Evolutionary conservation across 169 alveolate genomes (phyloP), one percentile per base, ranked within the genome.

Genomic region (Plasmodium gonderi): DNA sequence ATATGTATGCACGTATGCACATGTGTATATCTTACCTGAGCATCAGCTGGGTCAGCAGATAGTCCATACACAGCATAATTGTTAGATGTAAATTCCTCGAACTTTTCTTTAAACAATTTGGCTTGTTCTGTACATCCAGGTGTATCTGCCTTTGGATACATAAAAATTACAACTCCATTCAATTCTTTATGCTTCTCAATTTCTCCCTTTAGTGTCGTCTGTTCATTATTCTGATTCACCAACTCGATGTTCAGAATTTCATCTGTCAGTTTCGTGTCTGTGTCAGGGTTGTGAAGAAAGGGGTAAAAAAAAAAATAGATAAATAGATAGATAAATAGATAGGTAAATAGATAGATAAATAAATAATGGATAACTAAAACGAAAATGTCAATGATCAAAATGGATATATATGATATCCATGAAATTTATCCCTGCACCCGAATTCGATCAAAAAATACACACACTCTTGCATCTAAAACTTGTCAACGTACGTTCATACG

Each of bases 91-190:
- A 95, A 83, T 12, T 80, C 68, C n/a, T 81, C 74, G 72, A 26
- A 67, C 33, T 81, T 91, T 33, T 79, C 75, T 33, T 91, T 91
- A 45, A 94, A 95, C 20, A 79, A 40, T 23, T 95, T 79, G 33
- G 97, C 97, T 91, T 95, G 97, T 42, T 92, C 82, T 3, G 96
- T 95, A 40, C 97, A 95, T 5, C 91, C 92, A 3, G 97, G 97
- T 17, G 97, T 95, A 51, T 93, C 91, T 6, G 95, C 96, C 20
- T 95, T 91, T 0, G 97, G 97, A 42, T 93, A 95, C 17, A 94
- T 87, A 64, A 95, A 95, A 76, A 94, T 33, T 0, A 94, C 97
- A 17, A 94, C 29, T 20, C 97, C 97, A n/a, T 95, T 94, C 89
- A 69, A 49, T 17, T 77, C 92, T 5, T 45, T 77, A 40, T 96